Evolutionary conservation across 1,139 yeast genomes (phyloP).

Genomic region (Debaryomyces sp.): DNA sequence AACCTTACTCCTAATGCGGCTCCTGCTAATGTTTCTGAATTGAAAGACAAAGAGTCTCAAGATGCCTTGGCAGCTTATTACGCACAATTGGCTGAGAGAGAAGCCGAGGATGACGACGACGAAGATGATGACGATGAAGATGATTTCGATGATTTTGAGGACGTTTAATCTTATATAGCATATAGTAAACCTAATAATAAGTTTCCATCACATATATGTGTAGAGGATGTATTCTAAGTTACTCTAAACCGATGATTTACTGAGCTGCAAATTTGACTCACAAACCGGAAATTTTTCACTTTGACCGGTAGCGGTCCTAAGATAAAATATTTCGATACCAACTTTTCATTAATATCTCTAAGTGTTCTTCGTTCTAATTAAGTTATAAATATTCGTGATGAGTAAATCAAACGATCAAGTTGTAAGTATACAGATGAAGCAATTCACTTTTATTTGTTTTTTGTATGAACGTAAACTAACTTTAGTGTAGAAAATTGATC

Average conservation of each 20-base stretch:
- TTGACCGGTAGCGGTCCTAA: constrained; percentile 5
- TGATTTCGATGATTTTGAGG: constrained; percentile 53
- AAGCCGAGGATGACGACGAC: constrained; percentile 62
- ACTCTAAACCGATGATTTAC: too few species aligned
- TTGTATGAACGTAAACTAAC: constrained; percentile 4
- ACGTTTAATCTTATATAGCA: constrained; percentile 25
- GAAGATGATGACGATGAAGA: constrained; percentile 58
- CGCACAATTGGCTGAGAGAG: constrained; percentile 67
- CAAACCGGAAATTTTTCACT: constrained; percentile 3
- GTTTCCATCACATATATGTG: neutral
- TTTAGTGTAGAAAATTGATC: constrained; percentile 40
- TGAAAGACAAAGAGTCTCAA: constrained; percentile 65
- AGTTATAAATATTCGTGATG: neutral
- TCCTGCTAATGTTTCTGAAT: constrained; percentile 24
- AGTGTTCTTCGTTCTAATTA: neutral
- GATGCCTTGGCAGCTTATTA: constrained; percentile 81
- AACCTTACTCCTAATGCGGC: constrained; percentile 6
- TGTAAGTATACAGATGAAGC: neutral
- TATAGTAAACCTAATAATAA: neutral
- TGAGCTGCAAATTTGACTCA: constrained; percentile 4
- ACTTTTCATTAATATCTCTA: neutral
- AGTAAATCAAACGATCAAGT: neutral
- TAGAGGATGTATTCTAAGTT: neutral
- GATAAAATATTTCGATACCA: neutral
- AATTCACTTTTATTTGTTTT: neutral